Base-by-base conservation (phyloP, 768 basidiomycete genomes). In the Clavulina sp. region DNA sequence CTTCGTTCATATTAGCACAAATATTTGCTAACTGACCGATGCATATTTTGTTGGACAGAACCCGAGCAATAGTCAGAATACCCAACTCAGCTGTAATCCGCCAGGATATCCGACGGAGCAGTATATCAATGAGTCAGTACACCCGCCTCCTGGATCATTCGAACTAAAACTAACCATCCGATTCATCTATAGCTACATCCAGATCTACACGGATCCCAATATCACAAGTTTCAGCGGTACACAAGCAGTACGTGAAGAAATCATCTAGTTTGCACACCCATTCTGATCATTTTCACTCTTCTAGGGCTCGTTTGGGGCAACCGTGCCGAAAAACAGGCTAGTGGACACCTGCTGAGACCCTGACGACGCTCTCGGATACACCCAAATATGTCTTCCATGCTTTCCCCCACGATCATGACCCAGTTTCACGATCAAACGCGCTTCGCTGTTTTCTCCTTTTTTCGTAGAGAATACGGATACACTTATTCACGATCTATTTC, bases 141-240 rank as follows among this genome's bases (percentile, higher is more conserved):
- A 7, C 43, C 13, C 26, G 7, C 43, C 9, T 46, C 26, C 24
- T 16, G 9, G 9, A 13, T 46, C 43, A 9, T 46, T 46, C 43
- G 9, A 9, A 9, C 43, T 16, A 13, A 9, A 13, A 34, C 41
- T n/a, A 33, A 16, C 56, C 34, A 9, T 9, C 9, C 9, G 34
- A 9, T 9, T 19, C 9, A 9, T 19, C 34, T 38, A 9, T 46
- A 46, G 26, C 13, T 46, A 46, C 26, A 46, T 16, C 26, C 13
- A 46, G 9, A 83, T 84, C n/a, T 93, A 92, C 64, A 76, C 71
- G 43, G 87, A 93, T 59, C 71, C 79, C 19, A 86, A 86, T 62
- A 59, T 84, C 6, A 86, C 85, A 34, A 54, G 33, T 5, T 55
- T 13, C 13, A 28, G 13, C 13, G 26, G 13, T 26, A 26, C 13